Percentiles rank a stretch among this genome's conserved stretches.
Conservation (phyloP, 1,284 basidiomycete species). For the Cutaneotrichosporon sp. region DNA sequence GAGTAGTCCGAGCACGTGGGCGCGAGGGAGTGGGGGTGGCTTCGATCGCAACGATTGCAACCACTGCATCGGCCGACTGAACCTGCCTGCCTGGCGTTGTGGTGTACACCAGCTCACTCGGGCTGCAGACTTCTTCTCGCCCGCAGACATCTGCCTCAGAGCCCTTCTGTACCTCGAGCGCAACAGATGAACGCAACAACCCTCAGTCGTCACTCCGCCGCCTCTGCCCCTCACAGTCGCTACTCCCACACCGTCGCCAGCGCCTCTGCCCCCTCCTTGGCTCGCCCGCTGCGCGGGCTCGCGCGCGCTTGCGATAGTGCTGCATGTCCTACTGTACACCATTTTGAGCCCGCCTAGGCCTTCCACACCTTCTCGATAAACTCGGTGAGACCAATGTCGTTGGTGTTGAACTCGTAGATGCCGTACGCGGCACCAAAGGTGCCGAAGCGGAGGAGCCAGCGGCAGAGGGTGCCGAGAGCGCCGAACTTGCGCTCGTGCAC, state of each 20-base stretch:
- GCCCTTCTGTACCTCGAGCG: too few relatives aligned
- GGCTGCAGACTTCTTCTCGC: too few relatives aligned
- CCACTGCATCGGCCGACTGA: too few relatives aligned
- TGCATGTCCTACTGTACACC: constrained; percentile 30
- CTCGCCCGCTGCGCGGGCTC: background rate
- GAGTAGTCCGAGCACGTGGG: background rate
- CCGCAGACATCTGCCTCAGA: too few relatives aligned
- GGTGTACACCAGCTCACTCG: too few relatives aligned
- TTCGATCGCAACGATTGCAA: too few relatives aligned
- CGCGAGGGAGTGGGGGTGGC: too few relatives aligned
- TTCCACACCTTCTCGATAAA: constrained; percentile 67
- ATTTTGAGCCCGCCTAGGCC: constrained; percentile 54
- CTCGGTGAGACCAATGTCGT: constrained; percentile 85
- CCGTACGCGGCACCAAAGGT: constrained; percentile 87
- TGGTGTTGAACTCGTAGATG: constrained; percentile 96
- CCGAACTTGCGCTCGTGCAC: constrained; percentile 93
- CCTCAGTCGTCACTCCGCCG: too few relatives aligned
- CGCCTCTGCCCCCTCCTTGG: background rate
- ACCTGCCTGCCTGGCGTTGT: too few relatives aligned
- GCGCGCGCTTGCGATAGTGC: constrained; percentile 13
- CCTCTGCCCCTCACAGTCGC: too few relatives aligned
- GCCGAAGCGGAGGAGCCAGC: constrained; percentile 74
- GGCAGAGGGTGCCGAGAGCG: constrained; percentile 65
- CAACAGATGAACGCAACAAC: too few relatives aligned
- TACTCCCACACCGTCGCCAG: too few relatives aligned